Evolutionary conservation across 352 stramenopile species (phyloP), one percentile per base, ranked within the genome.

Genomic region (Pythium scleroteichum): DNA sequence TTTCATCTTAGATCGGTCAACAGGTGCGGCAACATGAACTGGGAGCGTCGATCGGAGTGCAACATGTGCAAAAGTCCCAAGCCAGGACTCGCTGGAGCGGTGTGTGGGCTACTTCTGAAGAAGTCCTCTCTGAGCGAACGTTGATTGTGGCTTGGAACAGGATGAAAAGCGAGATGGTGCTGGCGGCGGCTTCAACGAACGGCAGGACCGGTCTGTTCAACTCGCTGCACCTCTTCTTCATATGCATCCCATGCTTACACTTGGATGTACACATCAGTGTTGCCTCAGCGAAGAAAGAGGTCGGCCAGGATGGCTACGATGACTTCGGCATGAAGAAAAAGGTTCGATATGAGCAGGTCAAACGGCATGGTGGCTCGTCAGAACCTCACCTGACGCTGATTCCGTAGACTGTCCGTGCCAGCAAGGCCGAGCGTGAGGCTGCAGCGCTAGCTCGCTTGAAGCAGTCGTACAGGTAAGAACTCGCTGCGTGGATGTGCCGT

Each of bases 1-100:
- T 35, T 10, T 35, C 10, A 35, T 10, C 29, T 35, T 5, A 35
- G 20, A 22, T 3, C 22, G 23, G 19, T 32, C 3, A 6, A 10
- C n/a, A 94, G 85, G 38, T 95, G 86, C 55, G 86, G 86, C 23
- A 95, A 95, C 41, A 73, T 94, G 33, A 95, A 95, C 62, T 95
- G 86, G 86, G 84, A 95, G 62, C 82, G 86, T 45, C 79, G 86
- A 0, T 75, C 71, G 24, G 86, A 94, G 72, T 95, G 86, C 70
- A 95, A 95, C 52, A 94, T 95, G 57, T 95, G 86, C 76, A 94
- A 95, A 51, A 84, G 70, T 55, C 47, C 79, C 2, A 95, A 95
- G 68, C 76, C 86, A 22, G 79, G 81, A 12, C 83, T 90, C 73
- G 22, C 71, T 27, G 82, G 78, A 51, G 55, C 75, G 57, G 84